Evolutionary conservation across 2,329 filamentous ascomycete species (phyloP).

Genomic region (Dactylella cylindrospora): DNA sequence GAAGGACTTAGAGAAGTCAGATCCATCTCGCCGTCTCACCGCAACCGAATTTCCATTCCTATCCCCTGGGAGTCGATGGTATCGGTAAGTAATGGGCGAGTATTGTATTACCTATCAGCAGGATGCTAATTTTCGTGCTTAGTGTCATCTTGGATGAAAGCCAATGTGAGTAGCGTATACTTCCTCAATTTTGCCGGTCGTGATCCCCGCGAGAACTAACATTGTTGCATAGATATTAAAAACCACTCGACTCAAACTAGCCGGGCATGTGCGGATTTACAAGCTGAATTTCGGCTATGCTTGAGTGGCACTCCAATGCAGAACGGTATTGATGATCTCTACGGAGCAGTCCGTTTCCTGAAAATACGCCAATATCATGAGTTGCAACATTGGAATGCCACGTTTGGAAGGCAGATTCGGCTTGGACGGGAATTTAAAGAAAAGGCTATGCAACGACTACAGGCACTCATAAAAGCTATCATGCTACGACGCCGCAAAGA

Average conservation of each 20-base stretch:
- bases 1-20: constrained; percentile 58
- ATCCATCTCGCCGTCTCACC: constrained; percentile 1
- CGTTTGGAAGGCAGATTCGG: constrained; percentile 45
- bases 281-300: constrained; percentile 68
- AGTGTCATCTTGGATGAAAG: constrained; percentile 76
- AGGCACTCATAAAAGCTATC: constrained; percentile 74
- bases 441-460: constrained; percentile 68
- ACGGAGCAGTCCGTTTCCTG: constrained; percentile 74
- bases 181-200: background rate
- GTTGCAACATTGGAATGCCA: constrained; percentile 60
- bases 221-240: constrained; percentile 63
- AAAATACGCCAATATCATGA: constrained; percentile 56
- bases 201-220: constrained; percentile 15
- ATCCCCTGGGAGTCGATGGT: constrained; percentile 28
- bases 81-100: constrained; percentile 8
- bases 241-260: constrained; percentile 67
- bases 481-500: constrained; percentile 81
- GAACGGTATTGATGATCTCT: constrained; percentile 78
- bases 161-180: constrained; percentile 54
- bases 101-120: too few relatives aligned
- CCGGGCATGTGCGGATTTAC: constrained; percentile 62
- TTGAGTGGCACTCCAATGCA: constrained; percentile 86
- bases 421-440: constrained; percentile 54
- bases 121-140: too few relatives aligned
- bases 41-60: constrained; percentile 34